Evolutionary conservation across 1,284 basidiomycete species (phyloP), one percentile per base, ranked within the genome.

Genomic region (Mycena sp.): DNA sequence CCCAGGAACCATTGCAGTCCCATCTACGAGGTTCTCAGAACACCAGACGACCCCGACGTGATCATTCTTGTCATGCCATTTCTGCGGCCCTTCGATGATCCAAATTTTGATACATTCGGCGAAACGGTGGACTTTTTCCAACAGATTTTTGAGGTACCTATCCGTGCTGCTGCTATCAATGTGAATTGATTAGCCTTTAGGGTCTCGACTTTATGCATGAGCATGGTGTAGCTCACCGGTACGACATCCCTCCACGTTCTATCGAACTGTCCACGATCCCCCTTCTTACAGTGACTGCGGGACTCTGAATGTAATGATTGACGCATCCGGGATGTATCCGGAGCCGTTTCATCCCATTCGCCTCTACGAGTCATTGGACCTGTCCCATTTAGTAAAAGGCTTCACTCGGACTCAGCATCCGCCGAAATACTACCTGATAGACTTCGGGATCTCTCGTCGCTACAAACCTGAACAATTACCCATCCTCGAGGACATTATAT

Each of bases 121-220:
- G 73, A 80, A 60, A 68, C 68, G 4, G 37, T 74, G 0, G 72
- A 74, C 4, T 77, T 76, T 49, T 65, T 78, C 4, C 45, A 68
- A 2, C 78, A 80, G 45, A 69, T 73, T 3, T 60, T 78, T 6
- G 73, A 78, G 37, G 78, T 75, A n/a, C n/a, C n/a, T n/a, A n/a
- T 12, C 28, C 11, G 43, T 10, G 35, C 30, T 3, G 14, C 2
- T 25, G 3, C 17, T 32, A 30, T 29, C 21, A 14, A 32, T 28
- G 7, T 26, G 7, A 21, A 14, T 16, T 45, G 9, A 35, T 35
- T 16, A 45, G 43, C 7, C 16, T 45, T 21, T 45, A 76, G 74
- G 74, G 75, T 5, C 46, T 76, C 16, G 32, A 30, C 0, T 76
- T 72, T 45, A 64, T 76, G 5, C 76, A 76, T 28, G 35, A 66